phyloP scores from a whole-genome alignment of 768 basidiomycete genomes.

The Tephrocybe rancida region DNA sequence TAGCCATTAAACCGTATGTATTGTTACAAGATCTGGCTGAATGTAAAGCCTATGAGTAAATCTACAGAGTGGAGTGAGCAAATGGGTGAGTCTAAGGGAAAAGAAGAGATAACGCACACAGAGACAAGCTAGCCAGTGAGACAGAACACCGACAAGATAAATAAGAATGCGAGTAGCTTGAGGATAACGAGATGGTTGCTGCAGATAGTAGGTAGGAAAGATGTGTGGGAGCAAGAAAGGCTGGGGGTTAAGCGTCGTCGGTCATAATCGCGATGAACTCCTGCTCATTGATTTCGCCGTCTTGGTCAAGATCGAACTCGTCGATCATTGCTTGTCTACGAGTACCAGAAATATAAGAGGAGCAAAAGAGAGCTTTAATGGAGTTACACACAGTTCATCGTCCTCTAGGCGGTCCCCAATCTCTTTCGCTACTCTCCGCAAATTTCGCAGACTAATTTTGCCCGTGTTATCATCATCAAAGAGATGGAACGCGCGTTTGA shows the following conservation, averaged over 20 bases:
- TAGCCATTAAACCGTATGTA: too few species aligned
- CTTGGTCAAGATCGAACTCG: conserved; percentile 98
- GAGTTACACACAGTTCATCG: conserved; percentile 84
- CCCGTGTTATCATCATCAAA: conserved; percentile 97
- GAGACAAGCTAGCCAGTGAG: conserved; percentile 7
- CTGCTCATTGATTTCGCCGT: conserved; percentile 95
- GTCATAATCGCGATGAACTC: conserved; percentile 99
- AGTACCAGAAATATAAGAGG: conserved; percentile 1
- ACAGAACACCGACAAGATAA: conserved; percentile 8
- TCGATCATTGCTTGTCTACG: conserved; percentile 99
- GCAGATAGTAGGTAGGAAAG: conserved; percentile 4
- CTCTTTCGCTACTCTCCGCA: conserved; percentile 94
- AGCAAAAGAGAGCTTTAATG: background rate
- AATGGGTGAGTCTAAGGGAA: background rate
- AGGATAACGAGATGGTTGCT: conserved; percentile 8
- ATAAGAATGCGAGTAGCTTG: conserved; percentile 11
- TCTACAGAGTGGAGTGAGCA: conserved; percentile 4
- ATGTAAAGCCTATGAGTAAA: conserved; percentile 8
- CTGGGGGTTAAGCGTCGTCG: conserved; percentile 66
- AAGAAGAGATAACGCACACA: conserved; percentile 9
- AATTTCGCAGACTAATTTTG: conserved; percentile 88
- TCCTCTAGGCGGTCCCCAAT: conserved; percentile 95
- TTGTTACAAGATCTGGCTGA: conserved; percentile 11
- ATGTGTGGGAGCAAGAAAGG: background rate
- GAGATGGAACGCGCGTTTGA: conserved; percentile 92